Conservation (phyloP, 2,329 filamentous ascomycete species). For the Stenocarpella maydis region DNA sequence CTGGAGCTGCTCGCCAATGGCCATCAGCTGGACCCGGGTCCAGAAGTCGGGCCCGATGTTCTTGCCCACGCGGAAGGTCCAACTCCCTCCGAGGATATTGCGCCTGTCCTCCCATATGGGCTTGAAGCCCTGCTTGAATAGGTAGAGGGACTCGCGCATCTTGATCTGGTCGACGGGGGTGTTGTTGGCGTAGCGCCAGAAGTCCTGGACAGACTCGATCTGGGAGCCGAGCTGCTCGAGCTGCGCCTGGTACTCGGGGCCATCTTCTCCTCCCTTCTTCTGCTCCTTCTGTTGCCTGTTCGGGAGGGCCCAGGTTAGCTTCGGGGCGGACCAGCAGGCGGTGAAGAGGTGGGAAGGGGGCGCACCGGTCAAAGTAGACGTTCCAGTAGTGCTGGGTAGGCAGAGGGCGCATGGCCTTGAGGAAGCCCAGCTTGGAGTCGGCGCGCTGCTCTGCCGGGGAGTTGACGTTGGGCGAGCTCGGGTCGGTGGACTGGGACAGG, state of each 20-base stretch:
- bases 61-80: conserved; percentile 92
- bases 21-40: conserved; percentile 82
- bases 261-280: conserved; percentile 48
- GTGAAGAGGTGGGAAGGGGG: neutral
- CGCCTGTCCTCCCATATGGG: conserved; percentile 87
- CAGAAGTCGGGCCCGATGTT: conserved; percentile 75
- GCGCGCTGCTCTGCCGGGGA: conserved; percentile 79
- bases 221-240: conserved; percentile 69
- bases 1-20: conserved; percentile 84
- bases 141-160: conserved; percentile 79
- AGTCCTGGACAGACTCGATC: conserved; percentile 85
- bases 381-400: conserved; percentile 84
- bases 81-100: conserved; percentile 85
- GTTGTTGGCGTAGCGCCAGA: conserved; percentile 85
- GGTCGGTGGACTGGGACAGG: conserved; percentile 65
- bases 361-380: conserved; percentile 71
- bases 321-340: neutral
- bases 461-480: conserved; percentile 66
- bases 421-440: conserved; percentile 84
- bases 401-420: conserved; percentile 75
- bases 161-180: conserved; percentile 79
- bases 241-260: conserved; percentile 58
- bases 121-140: conserved; percentile 80
- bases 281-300: conserved; percentile 55
- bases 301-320: conserved; percentile 10